Evolutionary conservation across 192 early-diverging fungal genomes (phyloP).

Genomic region (Phycomyces nitens): DNA sequence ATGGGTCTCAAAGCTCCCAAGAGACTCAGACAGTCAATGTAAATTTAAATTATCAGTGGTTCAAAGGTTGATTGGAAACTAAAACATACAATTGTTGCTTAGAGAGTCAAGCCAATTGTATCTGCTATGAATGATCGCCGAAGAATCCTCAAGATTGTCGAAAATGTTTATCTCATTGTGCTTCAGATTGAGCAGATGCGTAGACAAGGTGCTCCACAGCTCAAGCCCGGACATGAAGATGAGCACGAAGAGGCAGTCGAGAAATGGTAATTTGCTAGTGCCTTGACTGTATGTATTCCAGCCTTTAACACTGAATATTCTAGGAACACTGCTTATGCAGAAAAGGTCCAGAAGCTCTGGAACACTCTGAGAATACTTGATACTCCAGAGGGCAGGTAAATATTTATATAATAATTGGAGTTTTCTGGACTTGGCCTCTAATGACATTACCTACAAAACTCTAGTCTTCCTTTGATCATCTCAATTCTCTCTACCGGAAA

Average conservation of each 20-base stretch:
- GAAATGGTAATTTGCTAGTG: neutral
- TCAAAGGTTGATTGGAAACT: too few relatives aligned
- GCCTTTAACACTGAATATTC: too few relatives aligned
- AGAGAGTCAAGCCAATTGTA: neutral
- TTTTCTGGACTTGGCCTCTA: too few relatives aligned
- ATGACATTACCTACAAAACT: too few relatives aligned
- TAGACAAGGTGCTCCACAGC: slow-evolving; percentile 56
- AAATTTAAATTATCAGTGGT: too few relatives aligned
- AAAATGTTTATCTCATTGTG: slow-evolving; percentile 75
- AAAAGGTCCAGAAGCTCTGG: slow-evolving; percentile 56
- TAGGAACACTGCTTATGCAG: slow-evolving; percentile 46
- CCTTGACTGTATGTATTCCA: too few relatives aligned
- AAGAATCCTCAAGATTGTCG: slow-evolving; percentile 63
- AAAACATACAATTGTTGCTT: too few relatives aligned
- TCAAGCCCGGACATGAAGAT: slow-evolving; percentile 52
- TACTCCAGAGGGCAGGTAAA: neutral
- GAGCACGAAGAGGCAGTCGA: slow-evolving; percentile 8
- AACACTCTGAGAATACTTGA: slow-evolving; percentile 38
- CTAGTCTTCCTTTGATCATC: slow-evolving; percentile 46
- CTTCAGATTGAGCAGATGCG: slow-evolving; percentile 82
- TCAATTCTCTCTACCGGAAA: slow-evolving; percentile 82
- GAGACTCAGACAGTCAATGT: slow-evolving; percentile 2
- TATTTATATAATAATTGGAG: too few relatives aligned
- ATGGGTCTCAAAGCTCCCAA: slow-evolving; percentile 24
- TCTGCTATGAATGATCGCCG: slow-evolving; percentile 40